Evolutionary conservation across 2,329 filamentous ascomycete species (phyloP), one percentile per base, ranked within the genome.

Genomic region (Arthrobotrys iridis): DNA sequence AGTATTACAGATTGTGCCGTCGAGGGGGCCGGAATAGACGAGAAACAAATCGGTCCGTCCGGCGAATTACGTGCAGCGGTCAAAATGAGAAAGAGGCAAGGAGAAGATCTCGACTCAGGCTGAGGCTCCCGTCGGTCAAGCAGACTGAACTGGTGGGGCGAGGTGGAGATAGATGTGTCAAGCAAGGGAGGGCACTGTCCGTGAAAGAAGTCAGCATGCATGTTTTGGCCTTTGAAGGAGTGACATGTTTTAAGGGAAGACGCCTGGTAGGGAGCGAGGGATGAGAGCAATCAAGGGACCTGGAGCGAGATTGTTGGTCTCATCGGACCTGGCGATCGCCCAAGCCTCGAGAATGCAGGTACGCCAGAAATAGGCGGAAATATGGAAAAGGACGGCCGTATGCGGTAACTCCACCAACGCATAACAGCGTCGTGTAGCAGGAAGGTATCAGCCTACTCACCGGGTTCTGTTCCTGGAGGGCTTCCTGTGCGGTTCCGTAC

Each of bases 11-110:
- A 26, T 48, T 41, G 43, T 57, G 33, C 55, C 43, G 33, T 46
- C 48, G 66, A 55, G 55, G 18, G 45, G 52, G 62, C 70, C 18
- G 43, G 70, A 74, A 66, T 62, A 74, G 60, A 74, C 70, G 62
- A 74, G 70, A 74, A 74, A 58, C 48, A 55, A 74, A 74, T 74
- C 70, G 70, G 70, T 74, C 70, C 45, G 62, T 74, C 45, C 43
- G 62, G 55, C 55, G 43, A 55, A 43, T 62, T 41, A 45, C 62
- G 60, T 48, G 45, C 57, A 46, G 41, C 22, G 41, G 41, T 20
- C 35, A 52, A 63, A 64, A 64, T 28, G 45, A 30, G 50, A 66
- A 41, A 64, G 55, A 74, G 45, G 62, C 40, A 57, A 66, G 70
- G 50, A 62, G 46, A 35, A 33, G 22, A 26, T 45, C 46, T 63